Conservation (phyloP, 202 grass and related monocot genomes). For the Zizania palustris region DNA sequence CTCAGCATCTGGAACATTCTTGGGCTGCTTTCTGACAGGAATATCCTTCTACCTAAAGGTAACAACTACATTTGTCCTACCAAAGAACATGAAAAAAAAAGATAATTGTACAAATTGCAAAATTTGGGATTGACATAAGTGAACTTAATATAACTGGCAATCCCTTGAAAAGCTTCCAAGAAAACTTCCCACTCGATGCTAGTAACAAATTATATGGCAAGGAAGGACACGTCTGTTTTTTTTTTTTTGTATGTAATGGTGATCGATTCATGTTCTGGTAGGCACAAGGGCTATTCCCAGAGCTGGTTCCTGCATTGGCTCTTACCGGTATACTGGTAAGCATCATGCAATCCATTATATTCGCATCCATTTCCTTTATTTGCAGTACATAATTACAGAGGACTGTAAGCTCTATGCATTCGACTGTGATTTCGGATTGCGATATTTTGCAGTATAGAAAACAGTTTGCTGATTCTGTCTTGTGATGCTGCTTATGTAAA, state of each 20-base stretch:
- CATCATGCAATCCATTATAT: background rate
- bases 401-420: constrained; percentile 1
- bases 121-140: constrained; percentile 8
- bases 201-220: background rate
- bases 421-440: background rate
- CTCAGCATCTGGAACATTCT: constrained; percentile 69
- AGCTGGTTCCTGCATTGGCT: constrained; percentile 60
- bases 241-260: constrained; percentile 37
- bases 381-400: background rate
- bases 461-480: background rate
- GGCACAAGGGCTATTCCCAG: constrained; percentile 46
- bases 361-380: constrained; percentile 1
- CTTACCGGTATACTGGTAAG: constrained; percentile 73
- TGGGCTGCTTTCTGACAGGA: constrained; percentile 56
- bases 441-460: background rate
- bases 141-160: background rate
- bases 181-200: constrained; percentile 11
- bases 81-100: background rate
- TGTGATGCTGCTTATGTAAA: constrained; percentile 27
- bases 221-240: constrained; percentile 2
- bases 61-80: constrained; percentile 33
- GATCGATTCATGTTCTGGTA: constrained; percentile 31
- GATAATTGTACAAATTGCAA: background rate
- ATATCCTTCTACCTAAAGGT: constrained; percentile 76
- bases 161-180: background rate